These are phyloP conservation scores for Echria macrotheca DNA, from an alignment of 495 filamentous ascomycete species.

Conservation along the genomic window DNA sequence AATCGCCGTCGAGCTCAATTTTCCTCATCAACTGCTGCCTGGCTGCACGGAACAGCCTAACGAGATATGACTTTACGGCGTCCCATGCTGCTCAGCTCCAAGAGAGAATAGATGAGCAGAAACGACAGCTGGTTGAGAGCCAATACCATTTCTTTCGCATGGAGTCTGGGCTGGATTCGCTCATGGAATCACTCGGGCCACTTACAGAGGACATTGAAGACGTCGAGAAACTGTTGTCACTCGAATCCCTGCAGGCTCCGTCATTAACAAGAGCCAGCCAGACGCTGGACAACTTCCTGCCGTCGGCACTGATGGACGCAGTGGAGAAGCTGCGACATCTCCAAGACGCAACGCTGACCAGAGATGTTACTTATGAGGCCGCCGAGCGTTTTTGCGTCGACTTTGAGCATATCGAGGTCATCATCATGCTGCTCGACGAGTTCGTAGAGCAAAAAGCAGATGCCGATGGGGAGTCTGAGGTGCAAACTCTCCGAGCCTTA, in stretches of 20 bases:
- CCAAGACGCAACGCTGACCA: conserved; percentile 61
- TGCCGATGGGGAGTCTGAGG: conserved; percentile 31
- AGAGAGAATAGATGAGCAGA: conserved; percentile 37
- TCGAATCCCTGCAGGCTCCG: conserved; percentile 56
- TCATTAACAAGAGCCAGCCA: conserved; percentile 63
- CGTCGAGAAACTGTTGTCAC: conserved; percentile 29
- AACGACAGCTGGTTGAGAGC: conserved; percentile 45
- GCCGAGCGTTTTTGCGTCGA: conserved; percentile 83
- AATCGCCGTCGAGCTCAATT: conserved; percentile 55
- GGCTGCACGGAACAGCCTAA: conserved; percentile 46
- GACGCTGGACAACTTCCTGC: conserved; percentile 83
- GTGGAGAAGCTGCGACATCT: conserved; percentile 70
- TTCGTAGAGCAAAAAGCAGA: conserved; percentile 33
- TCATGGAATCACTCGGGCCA: conserved; percentile 56
- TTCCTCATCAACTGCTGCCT: conserved; percentile 81
- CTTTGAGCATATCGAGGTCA: conserved; percentile 81
- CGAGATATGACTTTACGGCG: conserved; percentile 52
- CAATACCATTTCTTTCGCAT: conserved; percentile 66
- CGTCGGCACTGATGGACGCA: conserved; percentile 88
- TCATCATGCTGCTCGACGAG: conserved; percentile 44
- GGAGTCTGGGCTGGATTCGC: conserved; percentile 63
- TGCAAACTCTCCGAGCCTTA: conserved; percentile 54
- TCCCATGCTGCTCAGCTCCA: conserved; percentile 40
- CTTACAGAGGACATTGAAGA: conserved; percentile 33
- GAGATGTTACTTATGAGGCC: conserved; percentile 74